Base-by-base conservation (phyloP, 257 asterid species). In the Solanum ahanhuiri region DNA sequence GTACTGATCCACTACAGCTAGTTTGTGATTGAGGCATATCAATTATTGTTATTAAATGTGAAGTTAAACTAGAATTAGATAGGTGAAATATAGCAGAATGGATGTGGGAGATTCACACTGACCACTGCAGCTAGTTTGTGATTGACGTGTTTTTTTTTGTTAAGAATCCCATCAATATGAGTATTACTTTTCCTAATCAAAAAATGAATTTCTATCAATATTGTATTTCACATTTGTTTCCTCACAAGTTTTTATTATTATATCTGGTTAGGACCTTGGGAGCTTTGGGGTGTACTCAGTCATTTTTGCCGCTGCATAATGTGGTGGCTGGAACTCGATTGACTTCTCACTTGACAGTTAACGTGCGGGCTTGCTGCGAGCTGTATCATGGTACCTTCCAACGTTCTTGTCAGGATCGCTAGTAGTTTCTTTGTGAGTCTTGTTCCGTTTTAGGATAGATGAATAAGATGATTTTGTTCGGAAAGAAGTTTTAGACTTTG, bases 351-450 rank as follows among this genome's bases (percentile, higher is more conserved):
- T 85, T 93, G 90, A 87, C 97, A 9, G 90, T 86, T 90, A 91
- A 91, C 77, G 89, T 88, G 90, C 96, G 98, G 87, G 97, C 98
- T 71, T 96, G 90, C 91, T 95, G 98, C 91, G 98, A 95, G 98
- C 97, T 95, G 94, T 91, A 92, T 91, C 91, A 95, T 86, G 99
- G 98, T 96, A 96, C 95, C 98, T 93, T 94, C 92, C 82, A 95
- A 95, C 98, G 98, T 90, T 88, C 98, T 95, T 96, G 98, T 95
- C 99, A 92, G 95, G 98, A 95, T 95, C 96, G 99, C 98, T 96
- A 96, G 87, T 93, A 88, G 91, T 91, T 90, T 96, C 92, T 92
- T 93, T 88, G 96, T 94, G 94, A 90, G 97, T 93, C 92, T 91
- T 87, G 91, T 89, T 91, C 87, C 17, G 84, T 82, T 88, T 82